Conservation (phyloP, 805 yeast genomes). For the Peterozyma xylosa region DNA sequence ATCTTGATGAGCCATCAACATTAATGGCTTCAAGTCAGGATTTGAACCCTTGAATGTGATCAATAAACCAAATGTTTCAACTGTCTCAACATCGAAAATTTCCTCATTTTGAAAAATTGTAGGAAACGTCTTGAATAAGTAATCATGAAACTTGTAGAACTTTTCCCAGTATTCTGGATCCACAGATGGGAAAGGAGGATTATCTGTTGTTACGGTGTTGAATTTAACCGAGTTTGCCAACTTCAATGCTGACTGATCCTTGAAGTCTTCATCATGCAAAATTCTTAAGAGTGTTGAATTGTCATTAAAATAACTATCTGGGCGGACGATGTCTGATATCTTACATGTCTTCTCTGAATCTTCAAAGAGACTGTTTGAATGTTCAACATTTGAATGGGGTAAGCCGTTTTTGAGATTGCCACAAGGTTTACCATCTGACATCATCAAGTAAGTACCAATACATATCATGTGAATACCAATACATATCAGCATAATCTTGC, state of each 20-base stretch:
- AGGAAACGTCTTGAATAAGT: constrained; percentile 6
- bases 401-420: too few relatives aligned
- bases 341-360: constrained; percentile 13
- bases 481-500: too few relatives aligned
- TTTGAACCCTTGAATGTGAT: constrained; percentile 51
- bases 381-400: too few relatives aligned
- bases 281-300: constrained; percentile 26
- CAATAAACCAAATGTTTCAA: constrained; percentile 51
- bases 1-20: constrained; percentile 65
- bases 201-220: constrained; percentile 41
- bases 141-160: constrained; percentile 25
- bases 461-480: too few relatives aligned
- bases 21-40: constrained; percentile 40
- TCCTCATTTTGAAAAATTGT: constrained; percentile 45
- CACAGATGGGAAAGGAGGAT: constrained; percentile 28
- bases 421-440: too few relatives aligned
- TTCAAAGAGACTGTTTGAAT: too few relatives aligned
- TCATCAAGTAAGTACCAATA: too few relatives aligned
- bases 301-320: constrained; percentile 19
- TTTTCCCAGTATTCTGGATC: constrained; percentile 33
- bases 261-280: constrained; percentile 24
- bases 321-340: constrained; percentile 13
- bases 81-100: constrained; percentile 36
- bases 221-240: constrained; percentile 43
- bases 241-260: constrained; percentile 28